Evolutionary conservation across 73 alveolate species (phyloP).

Genomic region (Tetrahymena elliotti): DNA sequence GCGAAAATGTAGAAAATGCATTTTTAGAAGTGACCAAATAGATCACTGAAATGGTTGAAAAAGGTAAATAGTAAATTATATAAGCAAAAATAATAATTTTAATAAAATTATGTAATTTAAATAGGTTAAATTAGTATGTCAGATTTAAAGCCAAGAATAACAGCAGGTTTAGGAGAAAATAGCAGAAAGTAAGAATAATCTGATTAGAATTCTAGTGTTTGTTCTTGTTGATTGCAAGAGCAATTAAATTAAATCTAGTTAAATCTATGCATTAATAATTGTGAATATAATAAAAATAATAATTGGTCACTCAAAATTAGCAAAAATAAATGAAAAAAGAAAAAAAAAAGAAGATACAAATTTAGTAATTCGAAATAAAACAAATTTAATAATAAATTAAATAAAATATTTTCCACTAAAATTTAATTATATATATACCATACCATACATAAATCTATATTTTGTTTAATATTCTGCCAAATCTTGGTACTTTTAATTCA

Average conservation of each 20-base stretch:
- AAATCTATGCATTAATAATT: not conserved
- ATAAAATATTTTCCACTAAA: too few species aligned
- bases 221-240: not conserved
- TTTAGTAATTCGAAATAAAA: too few species aligned
- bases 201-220: not conserved
- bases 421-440: too few species aligned
- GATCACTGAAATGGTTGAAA: not conserved
- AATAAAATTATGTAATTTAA: not conserved
- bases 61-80: not conserved
- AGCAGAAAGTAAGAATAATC: not conserved
- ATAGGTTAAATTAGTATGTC: not conserved
- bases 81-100: not conserved
- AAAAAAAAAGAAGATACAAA: too few species aligned
- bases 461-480: too few species aligned
- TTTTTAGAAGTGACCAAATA: not conserved
- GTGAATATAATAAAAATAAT: not conserved
- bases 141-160: not conserved
- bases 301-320: too few species aligned
- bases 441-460: too few species aligned
- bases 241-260: not conserved
- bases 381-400: too few species aligned
- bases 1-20: conserved; percentile 24
- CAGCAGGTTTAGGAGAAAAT: not conserved
- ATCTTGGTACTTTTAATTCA: too few species aligned
- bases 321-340: too few species aligned